A percentile compares a stretch with the other conserved stretches of the same genome.
These are phyloP conservation scores for Crinitomyces ghanaensis DNA, from an alignment of 805 yeast genomes.

Conservation along the genomic window DNA sequence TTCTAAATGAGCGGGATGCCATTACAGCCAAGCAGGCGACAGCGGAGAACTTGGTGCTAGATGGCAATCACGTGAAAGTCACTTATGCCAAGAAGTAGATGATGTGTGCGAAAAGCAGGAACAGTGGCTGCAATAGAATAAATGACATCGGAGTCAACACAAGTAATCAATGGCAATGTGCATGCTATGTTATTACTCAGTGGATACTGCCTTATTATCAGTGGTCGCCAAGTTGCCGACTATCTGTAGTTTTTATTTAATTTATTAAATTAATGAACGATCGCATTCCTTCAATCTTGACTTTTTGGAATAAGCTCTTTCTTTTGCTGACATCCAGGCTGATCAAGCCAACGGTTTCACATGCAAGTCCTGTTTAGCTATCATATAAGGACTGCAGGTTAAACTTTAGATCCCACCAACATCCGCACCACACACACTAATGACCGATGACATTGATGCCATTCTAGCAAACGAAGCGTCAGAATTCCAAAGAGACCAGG, in stretches of 20 bases:
- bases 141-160: too few relatives aligned
- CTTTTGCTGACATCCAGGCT: not conserved
- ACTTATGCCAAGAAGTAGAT: slow-evolving; percentile 26
- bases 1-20: slow-evolving; percentile 44
- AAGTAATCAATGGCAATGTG: too few relatives aligned
- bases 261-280: too few relatives aligned
- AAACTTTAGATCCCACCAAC: not conserved
- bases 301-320: not conserved
- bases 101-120: not conserved
- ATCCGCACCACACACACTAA: not conserved
- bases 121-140: too few relatives aligned
- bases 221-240: slow-evolving; percentile 7
- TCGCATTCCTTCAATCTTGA: not conserved
- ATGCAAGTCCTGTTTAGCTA: too few relatives aligned
- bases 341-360: too few relatives aligned
- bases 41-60: slow-evolving; percentile 17
- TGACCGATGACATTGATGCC: slow-evolving; percentile 19
- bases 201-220: too few relatives aligned
- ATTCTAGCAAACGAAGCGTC: slow-evolving; percentile 21
- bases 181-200: too few relatives aligned
- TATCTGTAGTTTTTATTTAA: slow-evolving; percentile 1
- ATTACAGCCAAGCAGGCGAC: slow-evolving; percentile 28
- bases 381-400: too few relatives aligned
- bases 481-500: slow-evolving; percentile 32
- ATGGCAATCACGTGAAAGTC: slow-evolving; percentile 18